Base-by-base conservation (phyloP, 106 monocot species). In the Narthecium ossifragum region DNA sequence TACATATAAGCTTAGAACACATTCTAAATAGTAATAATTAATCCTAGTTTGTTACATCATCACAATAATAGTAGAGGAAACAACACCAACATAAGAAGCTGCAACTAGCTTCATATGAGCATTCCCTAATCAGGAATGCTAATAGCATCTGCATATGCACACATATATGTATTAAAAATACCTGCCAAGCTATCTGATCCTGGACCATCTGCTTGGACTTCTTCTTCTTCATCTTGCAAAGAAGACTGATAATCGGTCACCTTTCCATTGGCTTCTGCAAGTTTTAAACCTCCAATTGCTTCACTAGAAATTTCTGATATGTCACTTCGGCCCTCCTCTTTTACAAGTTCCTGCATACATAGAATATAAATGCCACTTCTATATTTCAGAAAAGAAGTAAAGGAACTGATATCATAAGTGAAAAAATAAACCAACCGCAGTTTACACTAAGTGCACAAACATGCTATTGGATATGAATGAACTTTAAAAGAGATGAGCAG, bases 211-310 rank as follows among this genome's bases (percentile, higher is more conserved):
- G 3, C 64, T 51, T 70, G 66, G 17, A 6, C 54, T 28, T 75
- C 80, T 25, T 80, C 80, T 57, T 75, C 80, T 53, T 70, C 62
- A 47, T 75, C 66, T 63, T 55, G 30, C 45, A 53, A 29, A 38
- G 73, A 32, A 46, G 70, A 23, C 22, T 64, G 34, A 28, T 57
- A 26, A 22, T 5, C 34, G 22, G 25, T 24, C 38, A 29, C 22
- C 29, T 56, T 49, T n/a, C 63, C 69, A 59, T 75, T 64, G 40
- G 10, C 58, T 46, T 34, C 52, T 21, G 32, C 43, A 54, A 45
- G 31, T 6, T 50, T 8, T 52, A 31, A 30, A 34, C 32, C 58
- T 59, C 38, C 36, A 30, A 17, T 46, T 68, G 37, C 37, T 40
- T 51, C 12, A 14, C 20, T 21, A 38, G 28, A 31, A 26, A 43